phyloP scores from a whole-genome alignment of 2,329 filamentous ascomycete genomes.

The Tetracladium maxilliforme region DNA sequence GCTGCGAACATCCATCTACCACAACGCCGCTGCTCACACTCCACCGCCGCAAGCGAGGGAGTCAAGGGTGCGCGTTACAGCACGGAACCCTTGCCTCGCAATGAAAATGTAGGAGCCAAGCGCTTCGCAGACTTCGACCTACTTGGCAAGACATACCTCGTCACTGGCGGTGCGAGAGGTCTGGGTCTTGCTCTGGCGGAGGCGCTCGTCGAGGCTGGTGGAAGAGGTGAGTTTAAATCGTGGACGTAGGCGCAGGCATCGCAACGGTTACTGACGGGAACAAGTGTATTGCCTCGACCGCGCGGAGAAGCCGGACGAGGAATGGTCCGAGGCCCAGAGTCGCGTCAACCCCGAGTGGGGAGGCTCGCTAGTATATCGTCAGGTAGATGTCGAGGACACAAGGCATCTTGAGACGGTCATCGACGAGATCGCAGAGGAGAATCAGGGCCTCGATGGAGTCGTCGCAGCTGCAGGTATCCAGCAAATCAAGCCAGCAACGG shows the following conservation, averaged over 20 bases:
- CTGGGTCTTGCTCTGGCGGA: constrained; percentile 67
- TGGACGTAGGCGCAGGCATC: constrained; percentile 1
- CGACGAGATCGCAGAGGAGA: constrained; percentile 49
- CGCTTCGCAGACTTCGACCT: constrained; percentile 61
- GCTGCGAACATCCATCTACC: not conserved
- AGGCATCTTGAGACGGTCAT: constrained; percentile 51
- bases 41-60: too few species aligned
- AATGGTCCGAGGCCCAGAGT: constrained; percentile 50
- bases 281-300: not conserved
- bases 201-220: constrained; percentile 67
- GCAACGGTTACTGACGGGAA: not conserved
- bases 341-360: constrained; percentile 49
- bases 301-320: constrained; percentile 21
- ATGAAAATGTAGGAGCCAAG: too few species aligned
- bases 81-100: not conserved
- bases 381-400: constrained; percentile 67
- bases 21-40: constrained; percentile 2
- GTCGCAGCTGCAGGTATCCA: constrained; percentile 60
- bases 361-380: constrained; percentile 57
- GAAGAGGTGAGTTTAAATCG: constrained; percentile 30
- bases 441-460: constrained; percentile 66
- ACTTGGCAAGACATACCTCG: constrained; percentile 56
- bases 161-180: constrained; percentile 65
- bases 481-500: constrained; percentile 69
- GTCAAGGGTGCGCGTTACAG: too few species aligned